These are phyloP conservation scores for Hansfordia pulvinata DNA, from an alignment of 2,329 filamentous ascomycete species.

Conservation along the genomic window DNA sequence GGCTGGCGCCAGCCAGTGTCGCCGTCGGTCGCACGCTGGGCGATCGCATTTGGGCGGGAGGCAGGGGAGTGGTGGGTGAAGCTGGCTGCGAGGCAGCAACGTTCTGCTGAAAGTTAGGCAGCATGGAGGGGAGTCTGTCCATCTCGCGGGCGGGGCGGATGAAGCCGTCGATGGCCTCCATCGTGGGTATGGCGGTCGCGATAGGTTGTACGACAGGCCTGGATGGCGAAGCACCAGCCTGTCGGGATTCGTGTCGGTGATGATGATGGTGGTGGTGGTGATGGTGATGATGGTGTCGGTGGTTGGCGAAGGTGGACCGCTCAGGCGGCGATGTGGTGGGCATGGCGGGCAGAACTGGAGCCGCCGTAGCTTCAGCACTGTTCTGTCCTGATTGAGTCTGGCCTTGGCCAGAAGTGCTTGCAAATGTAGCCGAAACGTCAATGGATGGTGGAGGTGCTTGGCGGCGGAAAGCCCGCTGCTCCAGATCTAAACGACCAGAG, in stretches of 20 bases:
- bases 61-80: conserved; percentile 75
- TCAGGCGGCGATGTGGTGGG: conserved; percentile 60
- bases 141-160: conserved; percentile 69
- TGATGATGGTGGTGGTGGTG: conserved; percentile 27
- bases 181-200: conserved; percentile 50
- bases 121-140: conserved; percentile 75
- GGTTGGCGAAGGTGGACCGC: conserved; percentile 44
- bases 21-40: conserved; percentile 40
- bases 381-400: conserved; percentile 21
- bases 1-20: conserved; percentile 34
- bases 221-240: conserved; percentile 32
- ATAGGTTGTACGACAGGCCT: conserved; percentile 50
- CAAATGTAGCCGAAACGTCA: conserved; percentile 52
- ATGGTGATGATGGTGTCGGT: conserved; percentile 36
- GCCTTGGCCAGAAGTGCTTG: conserved; percentile 25
- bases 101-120: conserved; percentile 52
- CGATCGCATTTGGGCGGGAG: conserved; percentile 47
- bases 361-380: conserved; percentile 31
- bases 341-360: conserved; percentile 45
- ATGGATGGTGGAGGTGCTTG: conserved; percentile 77
- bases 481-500: conserved; percentile 36
- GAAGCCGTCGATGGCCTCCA: conserved; percentile 60
- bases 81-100: conserved; percentile 82
- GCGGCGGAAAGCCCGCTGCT: conserved; percentile 53
- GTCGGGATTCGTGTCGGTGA: conserved; percentile 35